Conservation (phyloP, 257 asterid genomes). For the Lavandula angustifolia region DNA sequence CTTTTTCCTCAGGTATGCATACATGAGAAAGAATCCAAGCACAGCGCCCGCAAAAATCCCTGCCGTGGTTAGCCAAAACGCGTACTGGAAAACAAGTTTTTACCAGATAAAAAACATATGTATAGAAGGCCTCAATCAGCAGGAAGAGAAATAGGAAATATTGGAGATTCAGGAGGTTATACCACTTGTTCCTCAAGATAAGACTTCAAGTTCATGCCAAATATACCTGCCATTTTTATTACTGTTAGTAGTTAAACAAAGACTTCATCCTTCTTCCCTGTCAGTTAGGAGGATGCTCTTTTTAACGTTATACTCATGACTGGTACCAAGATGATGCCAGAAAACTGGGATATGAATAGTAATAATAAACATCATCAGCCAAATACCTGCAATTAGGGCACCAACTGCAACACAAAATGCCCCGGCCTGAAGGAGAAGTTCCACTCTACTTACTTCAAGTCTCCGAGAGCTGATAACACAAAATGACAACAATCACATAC, state of each 20-base stretch:
- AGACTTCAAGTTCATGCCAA: conserved; percentile 97
- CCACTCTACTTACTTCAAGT: conserved; percentile 97
- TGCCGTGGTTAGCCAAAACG: conserved; percentile 93
- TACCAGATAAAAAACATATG: conserved; percentile 15
- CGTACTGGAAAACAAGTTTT: conserved; percentile 57
- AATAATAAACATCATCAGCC: conserved; percentile 15
- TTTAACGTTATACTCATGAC: not conserved
- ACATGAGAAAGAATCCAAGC: conserved; percentile 72
- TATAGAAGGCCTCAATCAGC: conserved; percentile 10
- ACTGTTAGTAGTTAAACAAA: not conserved
- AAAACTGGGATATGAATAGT: conserved; percentile 5
- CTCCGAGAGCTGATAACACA: conserved; percentile 78
- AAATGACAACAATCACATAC: conserved; percentile 23
- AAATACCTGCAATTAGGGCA: conserved; percentile 85
- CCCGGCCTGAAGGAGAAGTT: conserved; percentile 95
- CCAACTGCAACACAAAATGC: conserved; percentile 88
- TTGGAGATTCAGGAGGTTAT: conserved; percentile 29
- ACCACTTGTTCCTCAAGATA: conserved; percentile 93
- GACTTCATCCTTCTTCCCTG: not conserved
- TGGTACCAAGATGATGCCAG: conserved; percentile 6
- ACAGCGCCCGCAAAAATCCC: conserved; percentile 76
- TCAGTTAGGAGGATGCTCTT: not conserved
- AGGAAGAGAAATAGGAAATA: not conserved
- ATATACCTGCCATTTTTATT: conserved; percentile 65
- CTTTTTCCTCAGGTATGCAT: conserved; percentile 71